phyloP scores from a whole-genome alignment of 805 yeast genomes.

The Spathaspora sp. region DNA sequence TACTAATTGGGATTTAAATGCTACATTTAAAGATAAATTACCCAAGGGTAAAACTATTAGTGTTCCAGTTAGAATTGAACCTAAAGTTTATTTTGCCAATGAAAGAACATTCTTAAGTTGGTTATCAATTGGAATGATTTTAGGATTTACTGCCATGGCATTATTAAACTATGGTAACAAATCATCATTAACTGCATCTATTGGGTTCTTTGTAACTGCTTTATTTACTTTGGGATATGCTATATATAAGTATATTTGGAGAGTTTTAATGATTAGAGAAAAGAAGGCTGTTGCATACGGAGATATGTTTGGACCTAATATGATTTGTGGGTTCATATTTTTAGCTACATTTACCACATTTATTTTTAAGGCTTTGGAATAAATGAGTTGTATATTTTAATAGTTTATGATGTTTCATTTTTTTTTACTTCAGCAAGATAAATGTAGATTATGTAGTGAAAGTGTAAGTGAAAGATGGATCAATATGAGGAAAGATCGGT shows the following conservation, averaged over 20 bases:
- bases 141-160: conserved; percentile 87
- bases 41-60: conserved; percentile 89
- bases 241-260: conserved; percentile 68
- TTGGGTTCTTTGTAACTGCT: conserved; percentile 83
- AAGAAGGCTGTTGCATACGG: conserved; percentile 83
- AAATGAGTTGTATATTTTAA: not conserved
- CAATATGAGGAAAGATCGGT: not conserved
- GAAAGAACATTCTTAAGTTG: conserved; percentile 93
- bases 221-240: conserved; percentile 71
- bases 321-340: conserved; percentile 72
- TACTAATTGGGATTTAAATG: conserved; percentile 41
- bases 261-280: conserved; percentile 78
- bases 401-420: not conserved
- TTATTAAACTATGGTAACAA: conserved; percentile 79
- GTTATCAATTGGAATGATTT: conserved; percentile 84
- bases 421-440: not conserved
- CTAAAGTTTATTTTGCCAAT: conserved; percentile 97
- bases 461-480: too few species aligned
- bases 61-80: conserved; percentile 95
- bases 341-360: conserved; percentile 64
- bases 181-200: conserved; percentile 71
- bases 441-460: not conserved
- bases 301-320: conserved; percentile 82
- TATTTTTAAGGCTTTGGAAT: conserved; percentile 45
- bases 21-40: conserved; percentile 50